These are phyloP conservation scores for Lichtheimia hyalospora DNA, from an alignment of 371 early-diverging fungal genomes.

Conservation along the genomic window DNA sequence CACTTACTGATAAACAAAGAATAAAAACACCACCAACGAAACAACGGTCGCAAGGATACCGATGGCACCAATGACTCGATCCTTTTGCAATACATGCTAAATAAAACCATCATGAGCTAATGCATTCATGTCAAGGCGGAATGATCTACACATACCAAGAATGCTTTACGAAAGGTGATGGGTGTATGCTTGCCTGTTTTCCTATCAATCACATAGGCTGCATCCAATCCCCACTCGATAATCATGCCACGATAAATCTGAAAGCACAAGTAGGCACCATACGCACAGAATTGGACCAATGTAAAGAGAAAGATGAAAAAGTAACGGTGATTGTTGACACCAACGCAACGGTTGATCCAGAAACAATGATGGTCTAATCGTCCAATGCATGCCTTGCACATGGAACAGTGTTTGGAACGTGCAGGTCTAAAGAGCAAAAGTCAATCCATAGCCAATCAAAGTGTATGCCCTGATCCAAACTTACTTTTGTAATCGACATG, in stretches of 20 bases:
- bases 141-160: constrained; percentile 31
- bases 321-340: constrained; percentile 70
- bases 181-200: constrained; percentile 30
- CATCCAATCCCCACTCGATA: constrained; percentile 50
- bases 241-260: constrained; percentile 58
- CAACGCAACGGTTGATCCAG: constrained; percentile 81
- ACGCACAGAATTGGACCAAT: constrained; percentile 60
- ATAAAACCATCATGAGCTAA: not conserved
- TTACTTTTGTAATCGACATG: constrained; percentile 69
- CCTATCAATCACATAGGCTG: constrained; percentile 33
- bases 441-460: too few species aligned
- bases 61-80: constrained; percentile 61
- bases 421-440: constrained; percentile 71
- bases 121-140: not conserved
- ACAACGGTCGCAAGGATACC: constrained; percentile 63
- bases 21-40: constrained; percentile 59
- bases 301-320: constrained; percentile 69
- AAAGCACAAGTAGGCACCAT: constrained; percentile 64
- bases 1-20: constrained; percentile 62
- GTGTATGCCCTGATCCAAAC: not conserved
- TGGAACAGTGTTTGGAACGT: constrained; percentile 76
- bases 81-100: constrained; percentile 60
- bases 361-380: constrained; percentile 76
- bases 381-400: constrained; percentile 72
- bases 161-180: constrained; percentile 39